phyloP scores from a whole-genome alignment of 2,329 filamentous ascomycete species.

The Madurella mycetomatis region DNA sequence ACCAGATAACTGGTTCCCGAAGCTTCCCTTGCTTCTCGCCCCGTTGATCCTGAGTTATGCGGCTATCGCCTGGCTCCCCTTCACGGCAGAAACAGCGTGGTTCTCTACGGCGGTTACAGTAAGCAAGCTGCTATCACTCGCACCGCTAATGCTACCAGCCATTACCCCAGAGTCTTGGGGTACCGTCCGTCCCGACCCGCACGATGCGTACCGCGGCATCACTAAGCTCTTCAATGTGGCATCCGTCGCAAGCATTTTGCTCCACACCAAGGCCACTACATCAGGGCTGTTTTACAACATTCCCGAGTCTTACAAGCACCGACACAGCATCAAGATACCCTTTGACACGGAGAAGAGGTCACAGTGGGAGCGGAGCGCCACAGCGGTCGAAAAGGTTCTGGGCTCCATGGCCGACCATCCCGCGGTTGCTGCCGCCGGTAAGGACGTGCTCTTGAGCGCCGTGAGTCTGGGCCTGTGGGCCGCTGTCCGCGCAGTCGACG shows the following conservation, averaged over 20 bases:
- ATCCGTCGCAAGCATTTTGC: slow-evolving; percentile 38
- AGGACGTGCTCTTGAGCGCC: slow-evolving; percentile 54
- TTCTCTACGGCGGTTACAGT: slow-evolving; percentile 36
- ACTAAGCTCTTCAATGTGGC: slow-evolving; percentile 45
- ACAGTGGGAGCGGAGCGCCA: slow-evolving; percentile 42
- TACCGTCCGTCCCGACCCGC: slow-evolving; percentile 37
- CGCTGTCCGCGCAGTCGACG: slow-evolving; percentile 48
- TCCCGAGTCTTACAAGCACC: slow-evolving; percentile 44
- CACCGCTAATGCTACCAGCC: slow-evolving; percentile 43
- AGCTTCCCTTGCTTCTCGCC: slow-evolving; percentile 33
- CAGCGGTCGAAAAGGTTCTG: slow-evolving; percentile 42
- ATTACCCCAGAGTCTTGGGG: slow-evolving; percentile 49
- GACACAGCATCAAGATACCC: slow-evolving; percentile 43
- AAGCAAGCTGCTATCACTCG: slow-evolving; percentile 36
- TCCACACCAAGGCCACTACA: slow-evolving; percentile 44
- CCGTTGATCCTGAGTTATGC: slow-evolving; percentile 35
- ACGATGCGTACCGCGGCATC: slow-evolving; percentile 38
- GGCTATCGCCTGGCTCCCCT: slow-evolving; percentile 37
- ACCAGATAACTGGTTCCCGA: slow-evolving; percentile 41
- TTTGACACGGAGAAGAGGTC: slow-evolving; percentile 43
- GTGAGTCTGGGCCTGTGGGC: slow-evolving; percentile 54
- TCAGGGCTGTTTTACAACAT: slow-evolving; percentile 43
- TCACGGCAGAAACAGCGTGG: slow-evolving; percentile 36
- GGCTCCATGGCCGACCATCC: slow-evolving; percentile 53
- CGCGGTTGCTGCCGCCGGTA: slow-evolving; percentile 51